A percentile compares a stretch with the other conserved stretches of the same genome.
These are phyloP conservation scores for Rhodotorula sp. DNA, from an alignment of 1,284 basidiomycete genomes.

Conservation along the genomic window DNA sequence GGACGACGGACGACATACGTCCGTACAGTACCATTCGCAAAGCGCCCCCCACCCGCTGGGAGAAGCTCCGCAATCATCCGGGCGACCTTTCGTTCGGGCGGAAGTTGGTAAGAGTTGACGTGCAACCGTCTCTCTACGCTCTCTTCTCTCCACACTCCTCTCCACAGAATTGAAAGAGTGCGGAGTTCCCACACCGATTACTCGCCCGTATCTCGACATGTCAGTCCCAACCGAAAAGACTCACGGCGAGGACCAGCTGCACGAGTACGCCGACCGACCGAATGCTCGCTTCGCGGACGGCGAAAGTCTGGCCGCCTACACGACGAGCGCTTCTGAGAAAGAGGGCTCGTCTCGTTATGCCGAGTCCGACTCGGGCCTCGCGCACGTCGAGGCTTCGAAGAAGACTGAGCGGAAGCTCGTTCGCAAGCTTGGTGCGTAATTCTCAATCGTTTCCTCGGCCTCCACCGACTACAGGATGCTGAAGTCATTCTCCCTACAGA, in stretches of 20 bases:
- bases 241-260: background rate
- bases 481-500: conserved; percentile 35
- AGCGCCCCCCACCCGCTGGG: too few relatives aligned
- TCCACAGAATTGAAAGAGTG: too few relatives aligned
- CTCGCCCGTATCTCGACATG: too few relatives aligned
- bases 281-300: conserved; percentile 19
- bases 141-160: too few relatives aligned
- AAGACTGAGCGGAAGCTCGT: conserved; percentile 47
- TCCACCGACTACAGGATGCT: background rate
- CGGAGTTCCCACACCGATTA: too few relatives aligned
- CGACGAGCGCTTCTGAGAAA: conserved; percentile 43
- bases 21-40: too few relatives aligned
- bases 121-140: too few relatives aligned
- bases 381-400: conserved; percentile 40
- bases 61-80: too few relatives aligned
- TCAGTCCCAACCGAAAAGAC: background rate
- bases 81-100: too few relatives aligned
- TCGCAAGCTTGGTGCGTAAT: conserved; percentile 47
- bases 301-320: conserved; percentile 4
- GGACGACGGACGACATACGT: too few relatives aligned
- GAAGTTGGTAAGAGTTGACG: too few relatives aligned
- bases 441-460: too few relatives aligned
- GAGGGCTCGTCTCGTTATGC: conserved; percentile 42
- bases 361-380: conserved; percentile 43
- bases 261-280: conserved; percentile 3